Evolutionary conservation across 192 early-diverging fungal genomes (phyloP), one percentile per base, ranked within the genome.

Genomic region (Geosiphon pyriformis): DNA sequence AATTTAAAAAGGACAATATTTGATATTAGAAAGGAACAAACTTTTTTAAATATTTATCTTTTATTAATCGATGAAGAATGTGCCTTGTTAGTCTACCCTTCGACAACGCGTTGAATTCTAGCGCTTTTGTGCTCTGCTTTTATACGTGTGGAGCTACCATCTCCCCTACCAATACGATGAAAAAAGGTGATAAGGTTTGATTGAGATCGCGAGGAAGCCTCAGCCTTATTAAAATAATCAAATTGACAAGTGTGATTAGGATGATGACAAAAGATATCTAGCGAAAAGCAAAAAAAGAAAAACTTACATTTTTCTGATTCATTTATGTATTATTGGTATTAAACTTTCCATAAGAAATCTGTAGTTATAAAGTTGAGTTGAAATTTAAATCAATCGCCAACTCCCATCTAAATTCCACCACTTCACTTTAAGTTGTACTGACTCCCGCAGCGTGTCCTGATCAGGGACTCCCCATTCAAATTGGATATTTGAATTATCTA

Each of bases 391-490:
- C 22, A 51, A 35, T 30, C 33, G 23, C 25, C 31, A 64, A 50
- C 0, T 1, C 2, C 4, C 11, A 31, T 64, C 30, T 29, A 4
- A 46, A 57, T 31, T 7, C 1, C 12, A 2, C 0, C 22, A 31
- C 32, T 31, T 11, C 4, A 18, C 12, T 17, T 31, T 59, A 25
- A 2, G 12, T 7, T 25, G 4, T 15, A 22, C 17, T 33, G 26
- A 59, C 65, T 78, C 74, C 17, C 86, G 77, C 27, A 94, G 61
- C 1, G 68, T 75, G 70, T 91, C 81, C n/a, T 88, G 23, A 62
- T 92, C 78, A 23, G 90, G 88, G 29, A 78, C 69, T 0, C 87
- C 90, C 90, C 90, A 94, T 63, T 78, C 52, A 68, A 92, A 91
- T 48, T 73, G 56, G 31, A 74, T 57, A 18, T 59, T 49, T 10